Conservation (phyloP, 139 green algal genomes). For the Chlorella ohadii region DNA sequence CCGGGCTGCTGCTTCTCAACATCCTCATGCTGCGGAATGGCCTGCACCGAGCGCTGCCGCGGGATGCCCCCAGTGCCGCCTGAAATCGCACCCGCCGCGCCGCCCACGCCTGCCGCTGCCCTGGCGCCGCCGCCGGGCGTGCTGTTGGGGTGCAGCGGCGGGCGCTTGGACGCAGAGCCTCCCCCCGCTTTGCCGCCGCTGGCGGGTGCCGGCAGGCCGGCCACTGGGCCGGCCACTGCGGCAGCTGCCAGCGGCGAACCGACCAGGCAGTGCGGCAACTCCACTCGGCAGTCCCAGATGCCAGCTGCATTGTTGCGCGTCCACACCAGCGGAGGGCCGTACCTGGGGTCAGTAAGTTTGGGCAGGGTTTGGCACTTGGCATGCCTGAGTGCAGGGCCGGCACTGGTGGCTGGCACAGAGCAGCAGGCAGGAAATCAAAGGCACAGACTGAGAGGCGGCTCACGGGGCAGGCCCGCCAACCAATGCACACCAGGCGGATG, state of each 20-base stretch:
- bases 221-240: not conserved
- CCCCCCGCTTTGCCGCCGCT: not conserved
- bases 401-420: too few relatives aligned
- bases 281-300: constrained; percentile 41
- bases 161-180: too few relatives aligned
- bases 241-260: not conserved
- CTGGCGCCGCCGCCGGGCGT: too few relatives aligned
- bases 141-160: too few relatives aligned
- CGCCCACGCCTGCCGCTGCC: not conserved
- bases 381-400: too few relatives aligned
- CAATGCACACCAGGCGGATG: too few relatives aligned
- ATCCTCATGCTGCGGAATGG: not conserved
- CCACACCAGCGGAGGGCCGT: constrained; percentile 78
- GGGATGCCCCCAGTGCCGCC: not conserved
- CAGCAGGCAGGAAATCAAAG: too few relatives aligned
- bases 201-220: not conserved
- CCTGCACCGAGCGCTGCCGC: constrained; percentile 30
- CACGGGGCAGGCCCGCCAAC: too few relatives aligned
- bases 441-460: too few relatives aligned
- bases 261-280: not conserved
- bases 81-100: too few relatives aligned
- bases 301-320: constrained; percentile 71
- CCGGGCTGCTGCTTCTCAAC: constrained; percentile 33
- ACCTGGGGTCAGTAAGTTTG: constrained; percentile 52
- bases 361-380: too few relatives aligned